Evolutionary conservation across 768 basidiomycete genomes (phyloP).

Genomic region (Tylopilus intermedius): DNA sequence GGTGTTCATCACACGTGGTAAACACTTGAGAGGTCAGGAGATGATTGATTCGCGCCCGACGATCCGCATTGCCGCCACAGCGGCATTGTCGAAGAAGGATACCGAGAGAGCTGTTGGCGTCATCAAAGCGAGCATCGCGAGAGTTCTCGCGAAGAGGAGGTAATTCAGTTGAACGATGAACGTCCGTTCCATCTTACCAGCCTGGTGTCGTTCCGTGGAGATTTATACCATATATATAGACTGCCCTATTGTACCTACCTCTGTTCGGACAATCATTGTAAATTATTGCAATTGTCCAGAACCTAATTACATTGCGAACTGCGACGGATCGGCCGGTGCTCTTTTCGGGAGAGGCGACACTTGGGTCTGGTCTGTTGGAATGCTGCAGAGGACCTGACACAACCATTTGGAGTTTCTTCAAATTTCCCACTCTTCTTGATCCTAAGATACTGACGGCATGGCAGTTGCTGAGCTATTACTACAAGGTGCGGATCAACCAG

Average conservation of each 20-base stretch:
- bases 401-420: too few relatives aligned
- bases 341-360: too few relatives aligned
- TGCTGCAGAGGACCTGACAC: too few relatives aligned
- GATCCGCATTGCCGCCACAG: slow-evolving; percentile 75
- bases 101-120: slow-evolving; percentile 80
- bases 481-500: too few relatives aligned
- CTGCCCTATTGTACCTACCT: slow-evolving; percentile 13
- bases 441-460: too few relatives aligned
- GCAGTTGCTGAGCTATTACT: too few relatives aligned
- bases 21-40: slow-evolving; percentile 81
- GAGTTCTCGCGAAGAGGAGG: slow-evolving; percentile 62
- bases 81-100: slow-evolving; percentile 83
- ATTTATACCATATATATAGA: slow-evolving; percentile 32
- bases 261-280: slow-evolving; percentile 8
- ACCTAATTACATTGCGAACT: too few relatives aligned
- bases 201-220: background rate
- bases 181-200: background rate
- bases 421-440: too few relatives aligned
- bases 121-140: slow-evolving; percentile 68
- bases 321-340: too few relatives aligned
- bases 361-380: too few relatives aligned
- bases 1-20: slow-evolving; percentile 81
- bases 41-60: slow-evolving; percentile 74
- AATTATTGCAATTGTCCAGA: background rate
- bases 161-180: slow-evolving; percentile 19